A percentile compares a stretch with the other conserved stretches of the same genome.
These are phyloP conservation scores for Nemania serpens DNA, from an alignment of 2,329 filamentous ascomycete species.

Conservation along the genomic window DNA sequence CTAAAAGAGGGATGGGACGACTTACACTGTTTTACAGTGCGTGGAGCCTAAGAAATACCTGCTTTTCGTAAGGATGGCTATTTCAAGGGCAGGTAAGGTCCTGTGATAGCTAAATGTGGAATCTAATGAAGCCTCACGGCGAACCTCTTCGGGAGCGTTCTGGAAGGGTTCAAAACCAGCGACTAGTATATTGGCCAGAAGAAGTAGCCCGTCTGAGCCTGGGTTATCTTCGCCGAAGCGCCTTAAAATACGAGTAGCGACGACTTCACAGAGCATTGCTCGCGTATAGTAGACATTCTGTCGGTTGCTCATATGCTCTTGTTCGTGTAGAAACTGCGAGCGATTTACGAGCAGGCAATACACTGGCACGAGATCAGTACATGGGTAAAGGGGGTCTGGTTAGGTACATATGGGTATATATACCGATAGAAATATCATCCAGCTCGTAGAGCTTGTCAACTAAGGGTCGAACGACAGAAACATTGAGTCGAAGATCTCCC, in stretches of 20 bases:
- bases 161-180: constrained; percentile 86
- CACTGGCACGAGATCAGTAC: constrained; percentile 52
- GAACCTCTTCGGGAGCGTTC: constrained; percentile 72
- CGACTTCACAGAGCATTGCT: constrained; percentile 78
- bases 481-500: constrained; percentile 79
- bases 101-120: constrained; percentile 55
- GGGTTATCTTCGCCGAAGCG: constrained; percentile 79
- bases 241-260: constrained; percentile 77
- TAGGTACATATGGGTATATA: constrained; percentile 29
- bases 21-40: constrained; percentile 75
- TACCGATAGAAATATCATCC: constrained; percentile 78
- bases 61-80: constrained; percentile 82
- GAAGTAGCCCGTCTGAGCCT: constrained; percentile 70
- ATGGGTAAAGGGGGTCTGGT: neutral
- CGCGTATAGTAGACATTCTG: constrained; percentile 82
- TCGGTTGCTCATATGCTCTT: constrained; percentile 74
- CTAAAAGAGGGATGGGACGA: constrained; percentile 5
- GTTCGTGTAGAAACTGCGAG: constrained; percentile 77
- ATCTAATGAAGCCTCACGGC: constrained; percentile 58
- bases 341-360: constrained; percentile 85
- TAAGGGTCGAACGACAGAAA: constrained; percentile 76
- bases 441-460: constrained; percentile 83
- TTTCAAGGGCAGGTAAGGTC: constrained; percentile 77
- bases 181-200: constrained; percentile 79
- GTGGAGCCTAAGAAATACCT: constrained; percentile 78